Base-by-base conservation (phyloP, 169 alveolate species). In the Ichthyophthirius multifiliis region DNA sequence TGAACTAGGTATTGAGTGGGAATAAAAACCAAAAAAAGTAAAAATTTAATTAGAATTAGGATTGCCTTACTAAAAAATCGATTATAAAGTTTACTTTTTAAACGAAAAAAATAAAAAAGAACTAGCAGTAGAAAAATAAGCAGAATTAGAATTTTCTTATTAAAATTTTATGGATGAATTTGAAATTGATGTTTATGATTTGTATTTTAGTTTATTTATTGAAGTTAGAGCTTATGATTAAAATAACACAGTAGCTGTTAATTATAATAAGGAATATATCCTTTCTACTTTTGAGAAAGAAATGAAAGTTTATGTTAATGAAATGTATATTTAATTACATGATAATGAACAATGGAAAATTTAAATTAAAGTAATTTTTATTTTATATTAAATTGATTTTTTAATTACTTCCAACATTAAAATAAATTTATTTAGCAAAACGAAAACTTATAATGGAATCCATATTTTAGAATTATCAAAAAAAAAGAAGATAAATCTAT, bases 271-370 rank as follows among this genome's bases (percentile, higher is more conserved):
- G 31, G 71, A 55, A 9, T 27, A 27, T 15, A 39, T 55, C 31
- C 43, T 55, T 27, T 27, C 23, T 23, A 55, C 43, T n/a, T 55
- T 55, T 13, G 71, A 55, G 31, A 55, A 18, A 55, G 71, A 55
- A 7, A 27, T 23, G 1, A 55, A 55, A 27, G 5, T 55, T 18
- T 34, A 27, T 20, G 5, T 55, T 13, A 55, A 55, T 16, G 71
- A 55, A 27, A 13, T 55, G 13, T 34, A 39, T 55, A 39, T 55
- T 5, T 27, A 55, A 55, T 55, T 55, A 34, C 39, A 55, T 27
- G 31, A 55, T 34, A 55, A 27, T 27, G 71, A 55, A 55, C 27
- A 55, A 27, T 55, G 71, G 71, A 55, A 55, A 55, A 55, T 55
- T 23, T 55, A 55, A 27, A 39, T 55, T 23, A 55, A 55, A 55